Conservation (phyloP, 164 flowering plant genomes). For the Vitis cinerea region DNA sequence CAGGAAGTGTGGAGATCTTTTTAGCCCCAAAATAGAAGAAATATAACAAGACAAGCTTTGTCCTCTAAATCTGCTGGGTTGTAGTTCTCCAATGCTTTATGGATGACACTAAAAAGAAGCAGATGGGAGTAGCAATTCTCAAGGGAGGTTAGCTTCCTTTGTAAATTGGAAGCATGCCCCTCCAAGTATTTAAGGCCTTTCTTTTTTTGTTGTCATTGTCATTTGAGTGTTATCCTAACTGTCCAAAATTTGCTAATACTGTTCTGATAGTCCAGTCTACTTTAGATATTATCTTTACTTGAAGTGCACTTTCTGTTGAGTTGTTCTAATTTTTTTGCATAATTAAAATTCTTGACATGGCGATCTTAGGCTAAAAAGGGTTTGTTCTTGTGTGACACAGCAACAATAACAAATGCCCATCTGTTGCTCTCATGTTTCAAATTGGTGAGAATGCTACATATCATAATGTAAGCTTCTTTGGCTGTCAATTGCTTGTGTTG, state of each 20-base stretch:
- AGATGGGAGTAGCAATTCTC: not conserved
- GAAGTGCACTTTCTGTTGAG: not conserved
- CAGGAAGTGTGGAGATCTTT: not conserved
- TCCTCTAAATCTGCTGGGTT: no score
- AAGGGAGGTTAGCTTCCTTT: not conserved
- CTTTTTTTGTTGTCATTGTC: not conserved
- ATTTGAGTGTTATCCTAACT: not conserved
- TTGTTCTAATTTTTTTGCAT: not conserved
- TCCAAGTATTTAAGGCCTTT: not conserved
- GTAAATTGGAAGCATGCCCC: not conserved
- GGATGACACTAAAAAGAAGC: no score
- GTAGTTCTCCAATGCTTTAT: no score
- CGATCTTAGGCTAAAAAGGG: slow-evolving; percentile 1
- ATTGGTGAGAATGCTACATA: slow-evolving; percentile 84
- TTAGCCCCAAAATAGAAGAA: not conserved
- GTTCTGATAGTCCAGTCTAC: not conserved
- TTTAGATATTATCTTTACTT: not conserved
- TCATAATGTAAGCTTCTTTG: slow-evolving; percentile 60
- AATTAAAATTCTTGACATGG: not conserved
- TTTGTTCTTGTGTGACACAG: slow-evolving; percentile 39
- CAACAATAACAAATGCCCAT: slow-evolving; percentile 66
- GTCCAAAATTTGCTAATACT: not conserved
- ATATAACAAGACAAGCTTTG: no score
- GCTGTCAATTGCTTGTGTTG: not conserved
- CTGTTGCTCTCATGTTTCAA: slow-evolving; percentile 97